Evolutionary conservation across 306 rosid genomes (phyloP).

Genomic region (Quercus robur): DNA sequence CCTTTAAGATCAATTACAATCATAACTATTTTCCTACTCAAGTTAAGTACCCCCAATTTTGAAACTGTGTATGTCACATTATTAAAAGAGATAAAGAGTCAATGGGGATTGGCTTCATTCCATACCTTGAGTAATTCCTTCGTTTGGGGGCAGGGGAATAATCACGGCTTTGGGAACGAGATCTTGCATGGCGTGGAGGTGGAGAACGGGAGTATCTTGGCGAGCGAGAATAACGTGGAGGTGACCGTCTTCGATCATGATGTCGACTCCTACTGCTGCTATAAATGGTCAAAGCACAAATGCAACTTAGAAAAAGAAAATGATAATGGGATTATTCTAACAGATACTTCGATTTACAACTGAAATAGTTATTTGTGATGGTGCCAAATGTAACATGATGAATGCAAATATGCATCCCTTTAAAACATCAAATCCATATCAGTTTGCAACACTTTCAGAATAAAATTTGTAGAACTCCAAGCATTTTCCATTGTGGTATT

Average conservation of each 20-base stretch:
- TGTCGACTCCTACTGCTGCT: slow-evolving; percentile 39
- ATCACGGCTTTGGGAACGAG: slow-evolving; percentile 68
- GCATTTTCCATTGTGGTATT: not conserved
- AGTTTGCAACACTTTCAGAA: not conserved
- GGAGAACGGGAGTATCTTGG: slow-evolving; percentile 75
- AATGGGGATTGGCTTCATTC: not conserved
- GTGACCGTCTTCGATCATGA: slow-evolving; percentile 79
- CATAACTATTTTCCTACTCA: not conserved
- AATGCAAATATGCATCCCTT: too few species aligned
- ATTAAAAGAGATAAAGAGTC: not conserved
- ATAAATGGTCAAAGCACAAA: not conserved
- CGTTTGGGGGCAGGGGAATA: slow-evolving; percentile 69
- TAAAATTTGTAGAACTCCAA: not conserved
- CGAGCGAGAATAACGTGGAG: slow-evolving; percentile 71
- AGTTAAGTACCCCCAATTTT: not conserved
- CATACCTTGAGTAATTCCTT: slow-evolving; percentile 79
- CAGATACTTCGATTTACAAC: not conserved
- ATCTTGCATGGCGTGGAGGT: slow-evolving; percentile 63
- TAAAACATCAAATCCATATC: not conserved
- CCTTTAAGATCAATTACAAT: not conserved
- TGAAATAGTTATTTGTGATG: not conserved
- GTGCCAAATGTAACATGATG: not conserved
- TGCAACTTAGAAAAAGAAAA: not conserved
- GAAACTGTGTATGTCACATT: not conserved
- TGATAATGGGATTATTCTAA: slow-evolving; percentile 4